Base-by-base conservation (phyloP, 1,139 yeast species). In the Yamadazyma diospyri region DNA sequence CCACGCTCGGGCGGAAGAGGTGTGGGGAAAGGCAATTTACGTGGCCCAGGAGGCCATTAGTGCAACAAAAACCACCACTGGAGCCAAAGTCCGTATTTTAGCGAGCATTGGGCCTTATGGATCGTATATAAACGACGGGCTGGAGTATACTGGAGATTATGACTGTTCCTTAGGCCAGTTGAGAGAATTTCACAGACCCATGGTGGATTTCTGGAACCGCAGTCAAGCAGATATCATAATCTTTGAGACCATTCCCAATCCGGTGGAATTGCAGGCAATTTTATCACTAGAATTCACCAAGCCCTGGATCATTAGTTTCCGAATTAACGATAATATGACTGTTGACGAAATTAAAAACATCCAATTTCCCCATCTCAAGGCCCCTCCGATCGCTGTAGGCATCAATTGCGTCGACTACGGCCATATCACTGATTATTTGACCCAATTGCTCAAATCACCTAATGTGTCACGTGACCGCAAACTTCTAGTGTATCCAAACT, bases 41-140 rank as follows among this genome's bases (percentile, higher is more conserved):
- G 61, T 59, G 16, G 65, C 63, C 11, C 35, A 41, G 9, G 41
- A 46, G 3, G 76, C 72, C 2, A 18, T 14, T 15, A 27, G 24
- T 4, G 23, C 19, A 2, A 9, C 9, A 27, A 37, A 12, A 33
- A 34, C 16, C 48, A 50, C 3, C 45, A 40, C 24, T 64, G n/a
- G 13, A 3, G n/a, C 12, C 14, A 22, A 23, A 7, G 79, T 5
- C 73, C 73, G 7, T 13, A 23, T 34, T 18, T 16, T 28, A 8
- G 88, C 81, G 0, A 74, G 83, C 7, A 51, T 81, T n/a, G 92
- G 89, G 0, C 87, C 92, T 0, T 82, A 75, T 48, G 89, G 88
- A 1, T 81, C 86, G 0, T 76, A 54, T 41, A 51, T 80, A 25
- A 76, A 80, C 16, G 69, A 77, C 42, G 88, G 88, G 1, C 65